These are phyloP conservation scores for Trypanosoma platydactyli DNA, from an alignment of 208 protist genomes.

Conservation along the genomic window DNA sequence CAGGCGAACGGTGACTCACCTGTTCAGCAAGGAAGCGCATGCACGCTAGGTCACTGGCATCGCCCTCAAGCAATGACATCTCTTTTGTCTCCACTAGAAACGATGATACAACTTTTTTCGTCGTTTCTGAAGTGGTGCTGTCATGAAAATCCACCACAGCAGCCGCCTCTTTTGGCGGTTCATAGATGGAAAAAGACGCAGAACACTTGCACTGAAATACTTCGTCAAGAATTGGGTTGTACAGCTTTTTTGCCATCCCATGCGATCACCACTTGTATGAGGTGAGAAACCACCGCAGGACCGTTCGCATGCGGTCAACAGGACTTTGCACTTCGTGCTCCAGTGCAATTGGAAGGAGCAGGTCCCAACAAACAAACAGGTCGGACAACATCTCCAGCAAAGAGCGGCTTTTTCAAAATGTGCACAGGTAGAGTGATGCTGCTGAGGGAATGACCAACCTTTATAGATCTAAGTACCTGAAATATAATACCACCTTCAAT, in stretches of 20 bases:
- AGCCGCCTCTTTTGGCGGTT: background rate
- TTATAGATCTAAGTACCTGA: constrained; percentile 21
- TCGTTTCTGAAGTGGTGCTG: background rate
- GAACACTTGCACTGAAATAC: constrained; percentile 33
- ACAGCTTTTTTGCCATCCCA: constrained; percentile 32
- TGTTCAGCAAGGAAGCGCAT: constrained; percentile 35
- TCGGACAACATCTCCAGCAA: constrained; percentile 26
- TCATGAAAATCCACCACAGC: no score
- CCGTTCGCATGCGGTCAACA: constrained; percentile 22
- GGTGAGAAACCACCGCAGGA: constrained; percentile 29
- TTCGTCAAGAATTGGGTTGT: constrained; percentile 40
- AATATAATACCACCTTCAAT: constrained; percentile 28
- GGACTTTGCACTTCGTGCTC: constrained; percentile 1
- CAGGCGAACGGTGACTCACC: constrained; percentile 35
- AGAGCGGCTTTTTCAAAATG: constrained; percentile 28
- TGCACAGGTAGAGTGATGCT: constrained; percentile 26
- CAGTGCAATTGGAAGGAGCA: constrained; percentile 16
- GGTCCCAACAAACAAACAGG: constrained; percentile 26
- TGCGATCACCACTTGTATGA: constrained; percentile 26
- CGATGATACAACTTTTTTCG: background rate
- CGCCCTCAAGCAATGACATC: background rate
- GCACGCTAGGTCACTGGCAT: background rate
- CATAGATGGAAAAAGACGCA: background rate
- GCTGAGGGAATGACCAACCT: constrained; percentile 21
- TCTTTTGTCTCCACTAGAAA: no score